These are phyloP conservation scores for Carex cristatella DNA, from an alignment of 176 grass and related monocot genomes.

Conservation along the genomic window DNA sequence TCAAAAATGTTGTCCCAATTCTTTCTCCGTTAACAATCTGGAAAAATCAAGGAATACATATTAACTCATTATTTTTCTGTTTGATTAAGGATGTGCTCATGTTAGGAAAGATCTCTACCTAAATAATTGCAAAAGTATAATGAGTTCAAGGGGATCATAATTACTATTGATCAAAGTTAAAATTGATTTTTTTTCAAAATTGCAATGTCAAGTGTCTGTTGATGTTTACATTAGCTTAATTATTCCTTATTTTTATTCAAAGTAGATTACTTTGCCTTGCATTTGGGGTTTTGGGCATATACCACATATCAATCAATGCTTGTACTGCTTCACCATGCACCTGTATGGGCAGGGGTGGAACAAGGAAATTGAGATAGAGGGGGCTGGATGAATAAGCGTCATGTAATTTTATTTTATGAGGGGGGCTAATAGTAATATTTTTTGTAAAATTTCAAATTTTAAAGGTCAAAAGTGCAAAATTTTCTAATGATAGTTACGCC, in stretches of 20 bases:
- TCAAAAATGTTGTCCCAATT: slow-evolving; percentile 50
- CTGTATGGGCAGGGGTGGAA: too few relatives aligned
- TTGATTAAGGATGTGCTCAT: background rate
- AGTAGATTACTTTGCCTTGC: background rate
- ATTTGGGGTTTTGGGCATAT: background rate
- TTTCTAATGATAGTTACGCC: too few relatives aligned
- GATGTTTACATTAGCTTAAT: background rate
- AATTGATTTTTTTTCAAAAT: background rate
- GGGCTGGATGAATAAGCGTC: too few relatives aligned
- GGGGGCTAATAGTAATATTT: too few relatives aligned
- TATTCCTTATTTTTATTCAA: background rate
- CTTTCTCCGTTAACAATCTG: slow-evolving; percentile 29
- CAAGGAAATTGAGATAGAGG: too few relatives aligned
- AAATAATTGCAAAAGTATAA: background rate
- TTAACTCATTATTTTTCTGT: background rate
- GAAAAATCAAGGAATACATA: background rate
- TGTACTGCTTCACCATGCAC: background rate
- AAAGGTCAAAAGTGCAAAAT: too few relatives aligned
- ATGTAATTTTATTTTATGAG: too few relatives aligned
- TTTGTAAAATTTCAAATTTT: too few relatives aligned
- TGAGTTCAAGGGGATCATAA: background rate
- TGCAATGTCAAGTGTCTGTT: background rate
- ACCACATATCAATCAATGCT: background rate
- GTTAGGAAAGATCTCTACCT: background rate
- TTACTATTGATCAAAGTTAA: background rate